Conservation (phyloP, 495 filamentous ascomycete species). For the Apiosordaria backusii region DNA sequence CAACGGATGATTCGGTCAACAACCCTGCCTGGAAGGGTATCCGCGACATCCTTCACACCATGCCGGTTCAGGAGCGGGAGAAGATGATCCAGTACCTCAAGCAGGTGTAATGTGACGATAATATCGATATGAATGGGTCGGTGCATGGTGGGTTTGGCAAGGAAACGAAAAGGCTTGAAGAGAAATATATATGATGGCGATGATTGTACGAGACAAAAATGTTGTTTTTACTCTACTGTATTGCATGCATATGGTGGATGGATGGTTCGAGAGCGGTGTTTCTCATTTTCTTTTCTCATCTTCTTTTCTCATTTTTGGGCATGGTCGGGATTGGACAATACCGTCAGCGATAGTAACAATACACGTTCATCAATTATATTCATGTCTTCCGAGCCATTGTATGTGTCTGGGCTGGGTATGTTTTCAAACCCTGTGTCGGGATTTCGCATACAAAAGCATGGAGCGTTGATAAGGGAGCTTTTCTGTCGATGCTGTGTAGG, state of each 20-base stretch:
- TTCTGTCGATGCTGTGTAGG: neutral
- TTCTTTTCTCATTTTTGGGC: neutral
- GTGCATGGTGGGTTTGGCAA: neutral
- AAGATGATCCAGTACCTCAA: conserved; percentile 71
- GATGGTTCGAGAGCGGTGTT: neutral
- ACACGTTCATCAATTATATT: neutral
- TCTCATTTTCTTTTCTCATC: neutral
- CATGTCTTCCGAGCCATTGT: neutral
- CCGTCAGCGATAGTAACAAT: neutral
- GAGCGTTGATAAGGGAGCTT: too few relatives aligned
- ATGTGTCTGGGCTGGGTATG: neutral
- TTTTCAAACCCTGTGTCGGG: too few relatives aligned
- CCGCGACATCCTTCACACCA: conserved; percentile 74
- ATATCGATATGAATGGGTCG: neutral
- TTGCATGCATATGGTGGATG: neutral
- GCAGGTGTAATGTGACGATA: conserved; percentile 24
- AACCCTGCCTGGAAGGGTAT: conserved; percentile 83
- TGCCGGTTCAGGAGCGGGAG: conserved; percentile 85
- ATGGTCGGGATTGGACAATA: neutral
- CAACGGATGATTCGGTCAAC: conserved; percentile 50
- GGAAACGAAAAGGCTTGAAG: neutral
- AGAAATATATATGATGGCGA: neutral
- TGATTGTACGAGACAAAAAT: neutral
- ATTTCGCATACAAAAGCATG: too few relatives aligned
- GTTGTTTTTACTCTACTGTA: neutral